Percentiles rank a stretch among this genome's conserved stretches.
Evolutionary conservation across 495 filamentous ascomycete genomes (phyloP).

Genomic region (Podospora tetraspora): DNA sequence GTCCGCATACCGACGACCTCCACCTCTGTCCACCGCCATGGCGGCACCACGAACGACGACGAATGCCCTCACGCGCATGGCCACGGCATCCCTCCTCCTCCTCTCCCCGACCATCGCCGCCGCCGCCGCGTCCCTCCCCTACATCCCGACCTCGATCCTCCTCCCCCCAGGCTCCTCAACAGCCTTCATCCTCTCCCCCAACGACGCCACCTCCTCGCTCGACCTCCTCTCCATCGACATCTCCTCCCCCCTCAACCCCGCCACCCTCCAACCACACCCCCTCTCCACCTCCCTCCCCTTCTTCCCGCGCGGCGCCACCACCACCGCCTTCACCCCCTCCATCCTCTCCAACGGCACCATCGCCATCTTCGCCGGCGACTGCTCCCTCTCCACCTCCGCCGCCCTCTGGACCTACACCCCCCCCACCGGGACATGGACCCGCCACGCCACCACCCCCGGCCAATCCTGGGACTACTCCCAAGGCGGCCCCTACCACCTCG

Average conservation of each 20-base stretch:
- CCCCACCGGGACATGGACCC: slow-evolving; percentile 24
- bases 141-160: slow-evolving; percentile 67
- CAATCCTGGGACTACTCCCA: slow-evolving; percentile 24
- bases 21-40: background rate
- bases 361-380: slow-evolving; percentile 65
- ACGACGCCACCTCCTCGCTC: slow-evolving; percentile 36
- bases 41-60: background rate
- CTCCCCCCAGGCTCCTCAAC: slow-evolving; percentile 32
- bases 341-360: slow-evolving; percentile 62
- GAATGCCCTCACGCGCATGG: background rate
- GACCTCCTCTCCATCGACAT: slow-evolving; percentile 60
- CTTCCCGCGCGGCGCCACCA: slow-evolving; percentile 32
- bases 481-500: slow-evolving; percentile 59
- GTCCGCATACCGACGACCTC: background rate
- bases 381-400: slow-evolving; percentile 37
- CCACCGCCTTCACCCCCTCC: slow-evolving; percentile 55
- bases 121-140: slow-evolving; percentile 50
- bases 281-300: slow-evolving; percentile 65
- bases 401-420: slow-evolving; percentile 37
- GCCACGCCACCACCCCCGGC: slow-evolving; percentile 19
- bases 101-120: background rate
- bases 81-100: background rate
- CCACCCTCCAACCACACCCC: slow-evolving; percentile 49
- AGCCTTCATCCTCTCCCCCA: slow-evolving; percentile 56
- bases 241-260: slow-evolving; percentile 48